Evolutionary conservation across 2,329 filamentous ascomycete species (phyloP), one percentile per base, ranked within the genome.

Genomic region (Penicillium sp.): DNA sequence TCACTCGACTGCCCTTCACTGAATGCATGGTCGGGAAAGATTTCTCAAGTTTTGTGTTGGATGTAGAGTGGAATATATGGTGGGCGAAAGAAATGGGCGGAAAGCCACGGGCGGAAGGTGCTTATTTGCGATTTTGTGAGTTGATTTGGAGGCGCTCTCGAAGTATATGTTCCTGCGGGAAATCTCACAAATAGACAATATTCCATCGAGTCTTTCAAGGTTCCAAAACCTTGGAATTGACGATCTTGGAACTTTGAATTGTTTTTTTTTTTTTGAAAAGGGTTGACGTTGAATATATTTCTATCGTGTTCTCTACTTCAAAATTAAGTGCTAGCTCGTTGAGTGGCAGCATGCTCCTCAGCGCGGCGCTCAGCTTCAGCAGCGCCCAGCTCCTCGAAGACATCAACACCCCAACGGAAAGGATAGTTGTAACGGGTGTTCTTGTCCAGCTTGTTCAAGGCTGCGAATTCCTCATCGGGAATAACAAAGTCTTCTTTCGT

Each of bases 361-460:
- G 63, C 68, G 11, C 67, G 61, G 36, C 61, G 57, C 48, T 67
- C 63, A 13, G 67, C 67, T 50, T 71, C 66, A 32, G 65, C 67
- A 38, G 67, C 64, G 3, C 72, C 71, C 29, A 71, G 40, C 48
- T 75, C 72, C 9, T 65, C 69, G 48, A 75, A 75, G 40, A 73
- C 63, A 56, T 75, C 72, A 41, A 70, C 51, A 6, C 73, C 72
- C 73, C 70, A 75, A 21, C 66, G 64, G 60, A 67, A 67, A 1
- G 71, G 70, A 45, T 71, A 72, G 49, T 72, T 73, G 58, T 72
- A 75, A 22, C 73, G 64, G 53, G 71, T 63, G 54, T 72, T 63
- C 38, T 67, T 65, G 48, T 75, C 71, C 11, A 75, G 59, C 21
- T 66, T 62, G 56, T 74, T 69, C 13, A 74, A 53, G 32, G 61